Evolutionary conservation across 2,329 filamentous ascomycete species (phyloP), one percentile per base, ranked within the genome.

Genomic region (Cytospora mali): DNA sequence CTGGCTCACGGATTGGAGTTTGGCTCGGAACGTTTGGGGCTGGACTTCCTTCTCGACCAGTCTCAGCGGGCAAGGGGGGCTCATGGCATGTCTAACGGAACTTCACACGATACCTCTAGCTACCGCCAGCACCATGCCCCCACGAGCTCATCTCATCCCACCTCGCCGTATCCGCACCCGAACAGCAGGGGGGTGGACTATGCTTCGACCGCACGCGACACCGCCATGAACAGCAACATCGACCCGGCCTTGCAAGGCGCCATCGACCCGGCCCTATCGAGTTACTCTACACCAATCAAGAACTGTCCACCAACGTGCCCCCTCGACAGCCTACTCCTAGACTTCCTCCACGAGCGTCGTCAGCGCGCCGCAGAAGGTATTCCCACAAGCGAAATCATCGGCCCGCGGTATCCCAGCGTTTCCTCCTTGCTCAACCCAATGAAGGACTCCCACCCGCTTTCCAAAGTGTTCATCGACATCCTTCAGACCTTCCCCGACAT

Each of bases 401-500:
- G 91, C 0, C 92, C 92, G 0, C 81, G 85, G 16, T 93, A 96
- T 71, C 92, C 92, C 1, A 91, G 88, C 62, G 90, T 96, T 62
- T 88, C 88, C 0, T 90, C 89, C 1, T 82, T 96, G 5, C 83
- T 94, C 46, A 91, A 94, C 71, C 90, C 91, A 0, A 79, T 86
- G 48, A 81, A 82, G 56, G 82, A 80, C 64, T 85, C 88, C 1
- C 92, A 96, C 70, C 91, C 91, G 1, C 80, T 96, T 1, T 94
- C 91, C 7, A 91, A 91, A 68, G 84, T 96, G 16, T 91, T 96
- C 72, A 93, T 91, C 49, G 92, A 96, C 73, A 92, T 96, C 63
- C 80, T 96, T 13, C 82, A 85, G 66, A 92, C 89, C n/a, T 96
- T 96, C 69, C 91, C 92, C 0, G 88, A 91, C 69, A 86, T 97